These are phyloP conservation scores for Tilletia setariae DNA, from an alignment of 1,284 basidiomycete species.

Conservation along the genomic window DNA sequence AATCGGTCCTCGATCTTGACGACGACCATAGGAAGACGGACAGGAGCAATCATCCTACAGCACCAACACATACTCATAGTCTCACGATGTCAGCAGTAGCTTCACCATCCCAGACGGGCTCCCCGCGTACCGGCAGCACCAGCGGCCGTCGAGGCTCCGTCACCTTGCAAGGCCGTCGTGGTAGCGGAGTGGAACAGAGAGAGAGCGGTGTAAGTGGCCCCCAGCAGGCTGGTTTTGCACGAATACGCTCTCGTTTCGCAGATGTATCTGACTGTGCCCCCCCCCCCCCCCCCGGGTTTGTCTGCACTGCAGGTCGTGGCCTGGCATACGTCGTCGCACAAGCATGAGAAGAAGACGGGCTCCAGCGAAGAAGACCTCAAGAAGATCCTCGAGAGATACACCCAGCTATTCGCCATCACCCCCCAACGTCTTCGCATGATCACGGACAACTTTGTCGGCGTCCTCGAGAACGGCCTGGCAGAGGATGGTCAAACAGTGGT, in stretches of 20 bases:
- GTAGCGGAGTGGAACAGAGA: conserved; percentile 43
- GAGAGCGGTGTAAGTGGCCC: conserved; percentile 39
- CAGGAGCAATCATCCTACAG: neutral
- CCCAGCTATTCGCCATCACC: conserved; percentile 46
- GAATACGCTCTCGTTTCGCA: conserved; percentile 21
- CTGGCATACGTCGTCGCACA: conserved; percentile 47
- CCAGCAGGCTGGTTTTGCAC: conserved; percentile 19
- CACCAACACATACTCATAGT: neutral
- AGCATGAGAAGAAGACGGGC: conserved; percentile 35
- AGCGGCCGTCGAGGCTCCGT: neutral
- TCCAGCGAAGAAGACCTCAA: conserved; percentile 43
- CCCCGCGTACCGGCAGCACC: neutral
- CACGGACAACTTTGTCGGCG: conserved; percentile 89
- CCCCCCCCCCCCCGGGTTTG: too few relatives aligned
- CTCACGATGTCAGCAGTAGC: conserved; percentile 2
- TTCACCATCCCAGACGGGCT: neutral
- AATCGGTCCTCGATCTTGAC: too few relatives aligned
- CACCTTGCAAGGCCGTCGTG: conserved; percentile 29
- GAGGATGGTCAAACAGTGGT: conserved; percentile 84
- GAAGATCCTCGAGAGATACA: conserved; percentile 33
- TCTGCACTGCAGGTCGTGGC: conserved; percentile 32
- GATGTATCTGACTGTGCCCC: neutral
- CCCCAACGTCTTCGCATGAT: conserved; percentile 60
- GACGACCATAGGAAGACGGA: too few relatives aligned
- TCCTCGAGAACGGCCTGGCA: conserved; percentile 79